Evolutionary conservation across 495 filamentous ascomycete genomes (phyloP).

Genomic region (Lophiotrema nucula): DNA sequence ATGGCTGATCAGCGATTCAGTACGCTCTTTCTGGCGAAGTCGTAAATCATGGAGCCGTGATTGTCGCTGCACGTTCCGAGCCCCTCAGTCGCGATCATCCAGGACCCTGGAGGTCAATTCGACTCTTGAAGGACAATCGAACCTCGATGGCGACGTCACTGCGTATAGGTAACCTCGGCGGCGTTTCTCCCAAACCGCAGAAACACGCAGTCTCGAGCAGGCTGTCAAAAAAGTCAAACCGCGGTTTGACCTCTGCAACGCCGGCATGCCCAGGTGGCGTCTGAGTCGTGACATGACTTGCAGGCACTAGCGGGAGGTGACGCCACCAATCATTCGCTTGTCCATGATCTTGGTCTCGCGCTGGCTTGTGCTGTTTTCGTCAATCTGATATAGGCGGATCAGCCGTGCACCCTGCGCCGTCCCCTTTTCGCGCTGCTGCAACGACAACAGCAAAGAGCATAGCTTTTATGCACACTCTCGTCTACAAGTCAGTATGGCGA

Average conservation of each 20-base stretch:
- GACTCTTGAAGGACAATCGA: too few species aligned
- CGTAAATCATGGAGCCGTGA: neutral
- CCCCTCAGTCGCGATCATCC: too few species aligned
- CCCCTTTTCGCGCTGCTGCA: neutral
- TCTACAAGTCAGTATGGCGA: too few species aligned
- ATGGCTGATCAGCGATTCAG: too few species aligned
- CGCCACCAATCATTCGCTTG: conserved; percentile 16
- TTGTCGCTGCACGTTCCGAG: neutral
- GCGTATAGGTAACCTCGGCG: too few species aligned
- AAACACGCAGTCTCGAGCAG: too few species aligned
- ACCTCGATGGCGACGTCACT: too few species aligned
- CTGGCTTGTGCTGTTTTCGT: neutral
- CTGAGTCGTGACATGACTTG: conserved; percentile 17
- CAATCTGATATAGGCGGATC: neutral
- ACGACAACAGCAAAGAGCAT: neutral
- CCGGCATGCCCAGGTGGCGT: neutral
- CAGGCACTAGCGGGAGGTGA: conserved; percentile 6
- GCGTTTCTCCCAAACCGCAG: too few species aligned
- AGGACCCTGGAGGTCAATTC: too few species aligned
- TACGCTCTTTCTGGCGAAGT: too few species aligned
- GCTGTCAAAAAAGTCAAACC: neutral
- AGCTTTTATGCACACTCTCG: too few species aligned
- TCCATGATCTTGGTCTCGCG: neutral
- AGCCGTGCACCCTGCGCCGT: neutral
- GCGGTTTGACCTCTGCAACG: neutral